Conservation (phyloP, 164 flowering plant genomes). For the Houttuynia cordata region DNA sequence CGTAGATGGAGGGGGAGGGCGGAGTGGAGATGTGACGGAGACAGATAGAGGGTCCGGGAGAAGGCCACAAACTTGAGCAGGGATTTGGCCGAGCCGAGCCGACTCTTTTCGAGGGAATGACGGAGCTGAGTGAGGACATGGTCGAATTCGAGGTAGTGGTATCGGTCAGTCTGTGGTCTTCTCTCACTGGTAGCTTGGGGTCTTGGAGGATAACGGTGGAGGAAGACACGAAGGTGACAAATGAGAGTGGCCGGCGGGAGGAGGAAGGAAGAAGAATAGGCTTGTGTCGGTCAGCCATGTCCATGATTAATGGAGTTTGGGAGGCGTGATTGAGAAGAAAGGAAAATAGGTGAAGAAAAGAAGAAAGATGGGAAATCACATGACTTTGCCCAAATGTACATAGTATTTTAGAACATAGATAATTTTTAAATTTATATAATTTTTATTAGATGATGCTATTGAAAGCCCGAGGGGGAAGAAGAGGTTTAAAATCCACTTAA, state of each 20-base stretch:
- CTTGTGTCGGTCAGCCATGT: not conserved
- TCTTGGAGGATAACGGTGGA: not conserved
- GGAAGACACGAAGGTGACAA: too few relatives aligned
- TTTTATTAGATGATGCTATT: too few relatives aligned
- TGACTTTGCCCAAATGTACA: too few relatives aligned
- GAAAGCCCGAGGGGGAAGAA: too few relatives aligned
- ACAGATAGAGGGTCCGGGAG: conserved; percentile 1
- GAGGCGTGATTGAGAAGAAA: too few relatives aligned
- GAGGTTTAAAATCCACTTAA: too few relatives aligned
- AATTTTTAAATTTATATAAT: too few relatives aligned
- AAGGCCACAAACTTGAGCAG: not conserved
- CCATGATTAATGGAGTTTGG: too few relatives aligned
- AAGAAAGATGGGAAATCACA: too few relatives aligned
- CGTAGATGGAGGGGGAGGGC: not conserved
- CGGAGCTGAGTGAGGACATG: conserved; percentile 1
- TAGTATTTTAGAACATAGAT: too few relatives aligned
- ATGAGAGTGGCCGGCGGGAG: not conserved
- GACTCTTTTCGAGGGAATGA: not conserved
- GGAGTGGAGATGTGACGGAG: not conserved
- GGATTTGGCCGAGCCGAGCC: not conserved
- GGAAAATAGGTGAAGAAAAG: too few relatives aligned
- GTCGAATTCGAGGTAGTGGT: not conserved
- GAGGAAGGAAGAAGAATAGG: not conserved
- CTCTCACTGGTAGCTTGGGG: not conserved
- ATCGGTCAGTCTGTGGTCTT: not conserved